Percentiles rank a stretch among this genome's conserved stretches.
Evolutionary conservation across 192 early-diverging fungal species (phyloP).

Genomic region (Gryganskiella cystojenkinii): DNA sequence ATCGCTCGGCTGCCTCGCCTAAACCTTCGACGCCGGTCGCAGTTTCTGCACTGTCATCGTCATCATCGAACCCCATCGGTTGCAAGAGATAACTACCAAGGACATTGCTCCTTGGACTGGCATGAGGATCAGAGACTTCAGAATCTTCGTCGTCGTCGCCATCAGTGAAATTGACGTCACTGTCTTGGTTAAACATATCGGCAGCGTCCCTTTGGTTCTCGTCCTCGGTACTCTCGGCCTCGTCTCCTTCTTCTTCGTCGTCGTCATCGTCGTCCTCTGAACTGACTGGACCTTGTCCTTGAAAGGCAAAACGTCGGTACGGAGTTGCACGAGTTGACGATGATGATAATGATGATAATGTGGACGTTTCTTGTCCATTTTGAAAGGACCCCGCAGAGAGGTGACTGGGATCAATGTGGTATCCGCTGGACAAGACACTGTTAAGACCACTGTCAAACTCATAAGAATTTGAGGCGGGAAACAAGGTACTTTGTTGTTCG

Average conservation of each 20-base stretch:
- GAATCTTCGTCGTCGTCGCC: not conserved
- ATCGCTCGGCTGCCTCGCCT: conserved; percentile 34
- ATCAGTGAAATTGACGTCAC: not conserved
- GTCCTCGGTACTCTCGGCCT: not conserved
- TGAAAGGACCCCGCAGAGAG: no score
- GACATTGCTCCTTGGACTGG: not conserved
- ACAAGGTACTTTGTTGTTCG: no score
- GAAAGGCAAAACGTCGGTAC: no score
- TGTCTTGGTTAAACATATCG: not conserved
- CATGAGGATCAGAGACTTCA: not conserved
- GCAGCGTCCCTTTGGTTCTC: not conserved
- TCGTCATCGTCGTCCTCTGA: conserved; percentile 16
- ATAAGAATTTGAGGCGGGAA: no score
- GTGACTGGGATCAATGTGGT: no score
- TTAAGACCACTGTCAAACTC: no score
- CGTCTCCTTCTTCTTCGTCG: not conserved
- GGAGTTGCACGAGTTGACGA: no score
- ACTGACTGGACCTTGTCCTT: not conserved
- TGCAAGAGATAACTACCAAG: conserved; percentile 36
- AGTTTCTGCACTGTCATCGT: conserved; percentile 9
- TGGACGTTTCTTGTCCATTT: no score
- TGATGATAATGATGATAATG: no score
- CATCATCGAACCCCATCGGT: conserved; percentile 49
- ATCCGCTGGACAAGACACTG: no score
- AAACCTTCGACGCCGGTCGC: conserved; percentile 27